Conservation (phyloP, 75 land plant genomes). For the Selaginella moellendorffii region DNA sequence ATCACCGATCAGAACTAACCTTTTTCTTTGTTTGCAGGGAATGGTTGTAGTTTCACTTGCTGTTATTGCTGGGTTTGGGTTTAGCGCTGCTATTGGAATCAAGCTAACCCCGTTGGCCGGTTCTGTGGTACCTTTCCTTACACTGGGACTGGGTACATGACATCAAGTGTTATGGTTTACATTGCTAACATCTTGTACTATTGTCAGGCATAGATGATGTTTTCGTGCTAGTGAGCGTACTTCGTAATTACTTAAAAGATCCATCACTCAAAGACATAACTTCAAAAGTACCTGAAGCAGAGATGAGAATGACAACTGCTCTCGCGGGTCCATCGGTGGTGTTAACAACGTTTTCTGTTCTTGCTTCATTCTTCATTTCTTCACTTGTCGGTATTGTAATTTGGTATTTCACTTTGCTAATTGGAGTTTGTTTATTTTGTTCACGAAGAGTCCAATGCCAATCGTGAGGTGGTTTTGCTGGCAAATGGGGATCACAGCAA, state of each 20-base stretch:
- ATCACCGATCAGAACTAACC: neutral
- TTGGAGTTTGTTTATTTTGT: neutral
- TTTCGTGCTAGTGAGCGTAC: neutral
- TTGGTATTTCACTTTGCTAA: neutral
- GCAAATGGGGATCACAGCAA: neutral
- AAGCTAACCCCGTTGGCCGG: neutral
- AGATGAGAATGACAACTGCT: neutral
- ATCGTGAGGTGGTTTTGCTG: neutral
- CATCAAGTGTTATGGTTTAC: neutral
- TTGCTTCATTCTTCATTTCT: conserved; percentile 2
- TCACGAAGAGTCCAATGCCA: neutral
- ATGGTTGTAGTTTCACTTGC: neutral
- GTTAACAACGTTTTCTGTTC: neutral
- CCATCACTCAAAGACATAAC: neutral
- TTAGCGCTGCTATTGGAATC: neutral
- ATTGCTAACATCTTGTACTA: neutral
- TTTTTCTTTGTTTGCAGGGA: neutral
- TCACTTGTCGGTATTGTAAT: neutral
- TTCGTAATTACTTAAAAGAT: neutral
- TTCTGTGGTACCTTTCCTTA: neutral
- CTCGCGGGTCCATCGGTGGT: neutral
- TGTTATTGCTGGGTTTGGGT: neutral
- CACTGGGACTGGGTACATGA: neutral
- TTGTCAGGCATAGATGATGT: neutral
- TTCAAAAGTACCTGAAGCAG: neutral